Evolutionary conservation across 352 stramenopile genomes (phyloP).

Genomic region (Phytophthora cryptogea): DNA sequence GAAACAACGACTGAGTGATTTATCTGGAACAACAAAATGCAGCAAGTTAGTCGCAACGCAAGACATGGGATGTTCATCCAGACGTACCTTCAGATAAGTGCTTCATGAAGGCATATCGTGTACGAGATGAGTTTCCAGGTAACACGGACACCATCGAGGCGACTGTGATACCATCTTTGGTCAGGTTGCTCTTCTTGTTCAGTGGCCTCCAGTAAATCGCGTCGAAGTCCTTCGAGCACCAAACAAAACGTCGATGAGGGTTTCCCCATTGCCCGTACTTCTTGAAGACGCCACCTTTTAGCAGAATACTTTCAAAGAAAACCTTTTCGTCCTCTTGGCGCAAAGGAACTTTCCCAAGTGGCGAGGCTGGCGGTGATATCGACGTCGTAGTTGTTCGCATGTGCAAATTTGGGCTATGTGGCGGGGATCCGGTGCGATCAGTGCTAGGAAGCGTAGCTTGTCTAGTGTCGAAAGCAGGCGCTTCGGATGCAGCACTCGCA

Average conservation of each 20-base stretch:
- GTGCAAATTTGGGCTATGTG: conserved; percentile 25
- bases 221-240: conserved; percentile 71
- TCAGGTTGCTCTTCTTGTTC: conserved; percentile 66
- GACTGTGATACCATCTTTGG: conserved; percentile 59
- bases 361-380: conserved; percentile 12
- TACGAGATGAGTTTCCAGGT: conserved; percentile 60
- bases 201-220: conserved; percentile 68
- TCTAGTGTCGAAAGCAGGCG: conserved; percentile 18
- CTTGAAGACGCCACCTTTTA: conserved; percentile 75
- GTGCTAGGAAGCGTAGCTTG: conserved; percentile 16
- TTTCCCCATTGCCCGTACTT: conserved; percentile 81
- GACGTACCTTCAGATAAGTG: conserved; percentile 69
- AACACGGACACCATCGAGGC: conserved; percentile 53
- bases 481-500: conserved; percentile 1
- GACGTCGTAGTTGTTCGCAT: conserved; percentile 8
- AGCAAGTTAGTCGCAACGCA: conserved; percentile 3
- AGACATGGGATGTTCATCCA: background rate
- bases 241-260: conserved; percentile 74
- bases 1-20: conserved; percentile 66
- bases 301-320: conserved; percentile 61
- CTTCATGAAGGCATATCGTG: conserved; percentile 79
- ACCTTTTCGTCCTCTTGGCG: conserved; percentile 47
- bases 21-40: conserved; percentile 45
- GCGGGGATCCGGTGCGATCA: conserved; percentile 11
- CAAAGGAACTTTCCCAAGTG: conserved; percentile 6